Evolutionary conservation across 2,329 filamentous ascomycete genomes (phyloP).

Genomic region (Fusarium aywerte): DNA sequence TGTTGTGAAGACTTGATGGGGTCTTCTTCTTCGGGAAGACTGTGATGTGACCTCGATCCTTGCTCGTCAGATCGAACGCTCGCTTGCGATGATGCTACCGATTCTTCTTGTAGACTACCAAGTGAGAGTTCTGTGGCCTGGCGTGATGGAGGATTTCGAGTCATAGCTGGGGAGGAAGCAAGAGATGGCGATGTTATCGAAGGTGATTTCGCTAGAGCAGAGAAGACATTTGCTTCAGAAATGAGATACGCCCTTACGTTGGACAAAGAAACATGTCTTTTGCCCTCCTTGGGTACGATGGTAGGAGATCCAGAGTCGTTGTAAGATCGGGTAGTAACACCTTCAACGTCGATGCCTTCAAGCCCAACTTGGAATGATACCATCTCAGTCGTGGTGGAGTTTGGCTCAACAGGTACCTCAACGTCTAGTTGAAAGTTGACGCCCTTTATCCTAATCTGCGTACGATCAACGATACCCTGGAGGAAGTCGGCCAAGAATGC

Average conservation of each 20-base stretch:
- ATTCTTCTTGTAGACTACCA: slow-evolving; percentile 44
- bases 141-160: slow-evolving; percentile 51
- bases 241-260: slow-evolving; percentile 73
- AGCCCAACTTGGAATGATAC: slow-evolving; percentile 74
- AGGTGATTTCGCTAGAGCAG: slow-evolving; percentile 66
- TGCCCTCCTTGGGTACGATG: slow-evolving; percentile 67
- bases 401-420: slow-evolving; percentile 63
- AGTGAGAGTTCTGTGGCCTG: slow-evolving; percentile 47
- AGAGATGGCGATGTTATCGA: slow-evolving; percentile 59
- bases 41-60: slow-evolving; percentile 36
- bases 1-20: slow-evolving; percentile 11
- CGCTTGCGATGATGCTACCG: slow-evolving; percentile 41
- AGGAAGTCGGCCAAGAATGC: slow-evolving; percentile 77
- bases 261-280: slow-evolving; percentile 71
- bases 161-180: slow-evolving; percentile 64
- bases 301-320: slow-evolving; percentile 49
- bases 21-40: slow-evolving; percentile 27
- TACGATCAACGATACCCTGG: slow-evolving; percentile 77
- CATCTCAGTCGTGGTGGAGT: slow-evolving; percentile 60
- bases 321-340: slow-evolving; percentile 62
- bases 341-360: slow-evolving; percentile 73
- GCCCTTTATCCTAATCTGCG: slow-evolving; percentile 72
- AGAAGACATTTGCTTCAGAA: slow-evolving; percentile 74
- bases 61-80: slow-evolving; percentile 43
- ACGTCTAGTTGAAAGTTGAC: slow-evolving; percentile 75